Evolutionary conservation across 2,329 filamentous ascomycete species (phyloP).

Genomic region (Exophiala phaeomuriformis): DNA sequence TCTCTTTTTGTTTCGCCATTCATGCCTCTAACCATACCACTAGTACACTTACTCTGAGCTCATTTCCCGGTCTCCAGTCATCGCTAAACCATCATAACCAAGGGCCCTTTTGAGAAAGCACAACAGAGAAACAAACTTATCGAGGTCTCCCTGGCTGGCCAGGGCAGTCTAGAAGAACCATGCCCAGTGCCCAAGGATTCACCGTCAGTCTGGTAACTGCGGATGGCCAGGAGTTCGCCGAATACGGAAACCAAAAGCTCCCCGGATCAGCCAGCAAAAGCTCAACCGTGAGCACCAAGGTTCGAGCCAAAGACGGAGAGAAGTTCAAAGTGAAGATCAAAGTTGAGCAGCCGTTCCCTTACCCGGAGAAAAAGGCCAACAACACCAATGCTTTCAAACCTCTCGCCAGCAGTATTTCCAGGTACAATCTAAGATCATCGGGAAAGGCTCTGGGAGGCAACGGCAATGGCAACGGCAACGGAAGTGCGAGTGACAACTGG

Average conservation of each 20-base stretch:
- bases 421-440: constrained; percentile 7
- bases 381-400: neutral
- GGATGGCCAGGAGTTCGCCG: constrained; percentile 9
- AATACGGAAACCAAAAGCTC: constrained; percentile 11
- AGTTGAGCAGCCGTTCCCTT: constrained; percentile 4
- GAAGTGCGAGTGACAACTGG: neutral
- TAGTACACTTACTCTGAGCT: too few species aligned
- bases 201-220: constrained; percentile 1
- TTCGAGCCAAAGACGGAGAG: constrained; percentile 8
- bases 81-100: too few species aligned
- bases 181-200: constrained; percentile 9
- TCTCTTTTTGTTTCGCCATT: too few species aligned
- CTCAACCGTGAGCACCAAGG: constrained; percentile 1
- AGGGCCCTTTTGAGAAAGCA: too few species aligned
- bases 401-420: neutral
- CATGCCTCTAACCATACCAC: too few species aligned
- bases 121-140: too few species aligned
- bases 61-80: too few species aligned
- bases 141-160: neutral
- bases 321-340: constrained; percentile 11
- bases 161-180: neutral
- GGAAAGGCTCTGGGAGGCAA: neutral
- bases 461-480: neutral
- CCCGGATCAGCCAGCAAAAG: neutral
- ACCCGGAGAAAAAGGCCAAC: neutral